Conservation (phyloP, 768 basidiomycete species). For the Auricularia sp. region DNA sequence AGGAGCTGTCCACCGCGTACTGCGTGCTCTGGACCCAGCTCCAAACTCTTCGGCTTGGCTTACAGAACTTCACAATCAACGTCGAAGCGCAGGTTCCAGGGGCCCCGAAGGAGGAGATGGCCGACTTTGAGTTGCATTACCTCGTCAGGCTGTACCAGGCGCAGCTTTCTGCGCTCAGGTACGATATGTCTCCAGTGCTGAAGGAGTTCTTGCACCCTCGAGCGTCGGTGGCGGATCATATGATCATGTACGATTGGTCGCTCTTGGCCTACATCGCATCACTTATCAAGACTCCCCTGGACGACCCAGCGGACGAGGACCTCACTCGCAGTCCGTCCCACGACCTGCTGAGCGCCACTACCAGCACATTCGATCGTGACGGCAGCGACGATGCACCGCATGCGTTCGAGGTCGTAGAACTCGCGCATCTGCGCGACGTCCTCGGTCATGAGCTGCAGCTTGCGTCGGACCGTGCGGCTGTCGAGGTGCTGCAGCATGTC, state of each 20-base stretch:
- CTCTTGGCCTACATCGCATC: slow-evolving; percentile 53
- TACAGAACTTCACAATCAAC: slow-evolving; percentile 56
- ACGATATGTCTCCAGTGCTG: slow-evolving; percentile 23
- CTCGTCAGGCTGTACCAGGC: slow-evolving; percentile 40
- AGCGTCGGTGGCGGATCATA: slow-evolving; percentile 19
- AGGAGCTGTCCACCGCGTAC: slow-evolving; percentile 57
- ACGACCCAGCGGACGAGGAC: not conserved
- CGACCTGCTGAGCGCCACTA: slow-evolving; percentile 38
- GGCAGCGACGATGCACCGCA: slow-evolving; percentile 23
- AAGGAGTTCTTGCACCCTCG: not conserved
- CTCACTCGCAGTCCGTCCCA: slow-evolving; percentile 19
- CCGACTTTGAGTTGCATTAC: slow-evolving; percentile 54
- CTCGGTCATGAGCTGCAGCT: slow-evolving; percentile 52
- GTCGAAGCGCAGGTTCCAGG: slow-evolving; percentile 25
- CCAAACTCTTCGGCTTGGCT: slow-evolving; percentile 55
- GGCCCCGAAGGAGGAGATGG: slow-evolving; percentile 23
- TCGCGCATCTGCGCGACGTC: slow-evolving; percentile 50
- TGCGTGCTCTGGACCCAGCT: slow-evolving; percentile 56
- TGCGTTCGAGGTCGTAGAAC: slow-evolving; percentile 46
- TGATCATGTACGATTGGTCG: slow-evolving; percentile 59
- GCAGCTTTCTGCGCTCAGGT: slow-evolving; percentile 40
- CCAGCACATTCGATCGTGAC: slow-evolving; percentile 13
- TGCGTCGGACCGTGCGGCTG: slow-evolving; percentile 40
- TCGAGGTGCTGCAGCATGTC: slow-evolving; percentile 47
- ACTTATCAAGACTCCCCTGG: slow-evolving; percentile 34